Percentiles rank a stretch among this genome's conserved stretches.
Evolutionary conservation across 805 yeast species (phyloP).

Genomic region (Spencermartinsiella europaea): DNA sequence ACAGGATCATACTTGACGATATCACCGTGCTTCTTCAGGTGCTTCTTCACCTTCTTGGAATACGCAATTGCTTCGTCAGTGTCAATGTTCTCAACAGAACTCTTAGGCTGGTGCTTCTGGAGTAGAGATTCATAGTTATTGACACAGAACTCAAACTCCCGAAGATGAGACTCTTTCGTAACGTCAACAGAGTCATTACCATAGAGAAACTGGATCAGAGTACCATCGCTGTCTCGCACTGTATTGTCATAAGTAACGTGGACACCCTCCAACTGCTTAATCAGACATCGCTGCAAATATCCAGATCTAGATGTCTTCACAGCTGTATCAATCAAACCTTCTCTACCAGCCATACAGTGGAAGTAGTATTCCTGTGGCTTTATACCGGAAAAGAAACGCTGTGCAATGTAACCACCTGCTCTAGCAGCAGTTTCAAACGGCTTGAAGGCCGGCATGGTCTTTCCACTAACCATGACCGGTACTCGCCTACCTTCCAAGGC

Average conservation of each 20-base stretch:
- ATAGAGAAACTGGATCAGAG: conserved; percentile 87
- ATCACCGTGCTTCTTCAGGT: conserved; percentile 48
- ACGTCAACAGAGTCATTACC: conserved; percentile 98
- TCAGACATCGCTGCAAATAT: conserved; percentile 95
- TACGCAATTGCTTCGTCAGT: conserved; percentile 77
- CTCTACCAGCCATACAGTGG: conserved; percentile 99
- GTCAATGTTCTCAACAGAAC: conserved; percentile 64
- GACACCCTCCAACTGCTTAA: conserved; percentile 96
- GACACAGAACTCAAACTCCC: conserved; percentile 86
- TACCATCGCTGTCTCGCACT: conserved; percentile 93
- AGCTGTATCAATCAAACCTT: conserved; percentile 98
- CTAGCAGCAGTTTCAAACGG: conserved; percentile 95
- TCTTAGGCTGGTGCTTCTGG: conserved; percentile 78
- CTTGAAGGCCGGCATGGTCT: conserved; percentile 92
- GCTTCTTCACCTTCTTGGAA: conserved; percentile 75
- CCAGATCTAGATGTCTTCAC: conserved; percentile 98
- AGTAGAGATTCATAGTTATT: conserved; percentile 85
- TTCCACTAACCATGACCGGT: conserved; percentile 98
- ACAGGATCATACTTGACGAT: conserved; percentile 83
- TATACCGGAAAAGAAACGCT: conserved; percentile 95
- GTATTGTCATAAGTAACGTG: conserved; percentile 91
- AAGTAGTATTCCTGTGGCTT: conserved; percentile 98
- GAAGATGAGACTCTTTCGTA: conserved; percentile 89
- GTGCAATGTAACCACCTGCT: conserved; percentile 97
- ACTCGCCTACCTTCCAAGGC: conserved; percentile 99